Percentiles rank a stretch among this genome's conserved stretches.
phyloP scores from a whole-genome alignment of 257 asterid genomes.

The Scutellaria minor region DNA sequence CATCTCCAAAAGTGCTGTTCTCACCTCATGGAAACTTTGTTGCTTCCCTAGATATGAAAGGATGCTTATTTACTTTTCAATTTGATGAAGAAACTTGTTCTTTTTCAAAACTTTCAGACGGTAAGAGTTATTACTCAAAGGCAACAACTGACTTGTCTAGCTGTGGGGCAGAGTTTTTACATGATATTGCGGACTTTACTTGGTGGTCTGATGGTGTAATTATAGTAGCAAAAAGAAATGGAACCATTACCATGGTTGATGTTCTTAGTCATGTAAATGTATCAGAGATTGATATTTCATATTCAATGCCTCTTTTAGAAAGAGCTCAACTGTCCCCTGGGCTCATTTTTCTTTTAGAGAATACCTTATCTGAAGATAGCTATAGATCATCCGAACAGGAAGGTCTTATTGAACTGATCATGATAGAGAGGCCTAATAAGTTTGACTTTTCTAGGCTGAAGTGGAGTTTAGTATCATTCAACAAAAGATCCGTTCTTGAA shows the following conservation, averaged over 20 bases:
- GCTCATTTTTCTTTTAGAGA: conserved; percentile 73
- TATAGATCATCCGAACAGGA: conserved; percentile 47
- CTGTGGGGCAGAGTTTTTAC: conserved; percentile 42
- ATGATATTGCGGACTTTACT: conserved; percentile 70
- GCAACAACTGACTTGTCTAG: conserved; percentile 43
- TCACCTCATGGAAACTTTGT: conserved; percentile 71
- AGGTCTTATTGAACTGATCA: conserved; percentile 47
- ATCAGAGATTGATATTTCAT: conserved; percentile 54
- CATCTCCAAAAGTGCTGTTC: conserved; percentile 77
- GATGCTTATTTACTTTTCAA: conserved; percentile 66
- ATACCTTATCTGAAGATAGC: conserved; percentile 47
- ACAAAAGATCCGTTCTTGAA: conserved; percentile 73
- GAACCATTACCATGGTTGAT: conserved; percentile 67
- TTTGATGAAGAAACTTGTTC: conserved; percentile 61
- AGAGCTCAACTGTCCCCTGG: conserved; percentile 70
- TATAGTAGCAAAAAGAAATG: conserved; percentile 64
- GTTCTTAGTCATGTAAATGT: conserved; percentile 48
- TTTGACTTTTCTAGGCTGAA: conserved; percentile 54
- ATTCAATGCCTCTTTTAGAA: conserved; percentile 74
- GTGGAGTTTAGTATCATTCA: conserved; percentile 77
- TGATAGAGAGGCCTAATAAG: conserved; percentile 41
- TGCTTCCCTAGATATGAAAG: conserved; percentile 76
- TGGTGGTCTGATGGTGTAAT: conserved; percentile 93
- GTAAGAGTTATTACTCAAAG: conserved; percentile 42
- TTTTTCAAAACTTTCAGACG: conserved; percentile 48